Evolutionary conservation across 495 filamentous ascomycete species (phyloP), one percentile per base, ranked within the genome.

Genomic region (Aspergillus nidulans): DNA sequence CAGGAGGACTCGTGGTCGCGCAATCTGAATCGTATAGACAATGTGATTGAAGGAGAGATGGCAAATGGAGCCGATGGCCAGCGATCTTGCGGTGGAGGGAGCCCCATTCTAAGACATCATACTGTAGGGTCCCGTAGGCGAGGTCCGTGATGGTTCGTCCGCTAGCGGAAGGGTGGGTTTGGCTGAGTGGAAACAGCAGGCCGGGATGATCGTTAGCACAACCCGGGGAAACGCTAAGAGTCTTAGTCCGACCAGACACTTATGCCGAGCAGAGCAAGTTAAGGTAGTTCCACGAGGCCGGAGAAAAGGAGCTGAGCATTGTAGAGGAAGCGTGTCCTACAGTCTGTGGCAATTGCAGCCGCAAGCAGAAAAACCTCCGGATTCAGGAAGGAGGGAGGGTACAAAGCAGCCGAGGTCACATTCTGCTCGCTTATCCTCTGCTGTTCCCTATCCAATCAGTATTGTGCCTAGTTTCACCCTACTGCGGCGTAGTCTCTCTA

Each of bases 11-110:
- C n/a, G 23, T 46, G 19, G 26, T 18, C 34, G 34, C 25, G 16
- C 39, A 38, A 47, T 26, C 52, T 53, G 55, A 57, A 43, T 25
- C 54, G 50, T 53, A 45, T 52, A 57, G 58, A 61, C 62, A 59
- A 52, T 54, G 42, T 64, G 62, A 64, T 61, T 64, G 58, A 58
- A 52, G 45, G 58, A 61, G 30, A 2, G 52, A 44, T 13, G 38
- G 20, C 26, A 30, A 23, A 26, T 39, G 55, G 46, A 44, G 23
- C 41, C 21, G 49, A 16, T 36, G 49, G 21, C 49, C 42, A 52
- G 20, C 55, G 49, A 61, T 57, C 52, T 41, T 24, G 53, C 53
- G 45, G 58, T 54, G 34, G 30, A 34, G 30, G 30, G 8, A 34
- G 48, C 41, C 46, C 40, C 45, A 52, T 49, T 47, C 36, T 40